Percentiles rank a stretch among this genome's conserved stretches.
phyloP scores from a whole-genome alignment of 176 grass and related monocot species.

The Areca catechu region DNA sequence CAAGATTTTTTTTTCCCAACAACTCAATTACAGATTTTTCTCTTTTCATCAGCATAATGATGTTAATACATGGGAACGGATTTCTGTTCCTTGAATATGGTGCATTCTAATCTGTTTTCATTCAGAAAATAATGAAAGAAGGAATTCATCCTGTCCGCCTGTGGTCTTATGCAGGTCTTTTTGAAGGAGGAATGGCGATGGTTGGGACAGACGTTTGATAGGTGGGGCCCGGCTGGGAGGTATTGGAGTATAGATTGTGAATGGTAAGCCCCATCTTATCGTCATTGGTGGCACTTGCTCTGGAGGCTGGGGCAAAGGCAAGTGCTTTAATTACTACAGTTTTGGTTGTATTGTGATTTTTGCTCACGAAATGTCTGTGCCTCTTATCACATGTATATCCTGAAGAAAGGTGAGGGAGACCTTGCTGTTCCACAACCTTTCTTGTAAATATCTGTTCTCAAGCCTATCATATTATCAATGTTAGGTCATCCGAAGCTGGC shows the following conservation, averaged over 20 bases:
- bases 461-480: no score
- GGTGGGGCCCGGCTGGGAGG: constrained; percentile 28
- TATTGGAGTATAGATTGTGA: constrained; percentile 2
- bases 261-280: constrained; percentile 31
- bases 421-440: background rate
- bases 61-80: no score
- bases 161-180: constrained; percentile 23
- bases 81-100: no score
- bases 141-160: background rate
- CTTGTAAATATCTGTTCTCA: constrained; percentile 40
- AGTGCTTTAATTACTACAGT: constrained; percentile 32
- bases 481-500: no score
- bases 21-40: no score
- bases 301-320: constrained; percentile 14
- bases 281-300: constrained; percentile 31
- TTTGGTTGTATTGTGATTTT: constrained; percentile 44
- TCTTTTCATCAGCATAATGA: no score
- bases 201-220: constrained; percentile 9
- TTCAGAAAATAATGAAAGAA: background rate
- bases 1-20: no score
- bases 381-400: constrained; percentile 32
- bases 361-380: constrained; percentile 11
- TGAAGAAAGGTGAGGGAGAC: constrained; percentile 23
- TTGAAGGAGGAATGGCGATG: constrained; percentile 9
- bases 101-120: no score